Percentiles rank a stretch among this genome's conserved stretches.
phyloP scores from a whole-genome alignment of 306 rosid species.

The Lathyrus tuberosus region DNA sequence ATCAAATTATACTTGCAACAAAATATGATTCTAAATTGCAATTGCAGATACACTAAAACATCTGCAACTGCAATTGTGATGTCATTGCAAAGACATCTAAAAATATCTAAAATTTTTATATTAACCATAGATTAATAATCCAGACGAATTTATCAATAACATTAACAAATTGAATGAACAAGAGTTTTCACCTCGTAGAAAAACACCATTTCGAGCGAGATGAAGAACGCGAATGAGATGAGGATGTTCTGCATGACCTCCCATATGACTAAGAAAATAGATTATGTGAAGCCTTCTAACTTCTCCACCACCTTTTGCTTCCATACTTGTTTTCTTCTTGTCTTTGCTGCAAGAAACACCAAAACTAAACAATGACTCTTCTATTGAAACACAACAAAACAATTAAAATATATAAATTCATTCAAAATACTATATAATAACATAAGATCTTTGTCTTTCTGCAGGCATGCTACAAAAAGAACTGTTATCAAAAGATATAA shows the following conservation, averaged over 20 bases:
- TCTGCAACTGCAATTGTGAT: not conserved
- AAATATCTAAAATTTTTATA: not conserved
- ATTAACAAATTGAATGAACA: not conserved
- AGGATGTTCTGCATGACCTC: conserved; percentile 71
- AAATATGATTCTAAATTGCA: not conserved
- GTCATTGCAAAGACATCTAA: not conserved
- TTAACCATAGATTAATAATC: not conserved
- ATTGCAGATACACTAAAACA: too few species aligned
- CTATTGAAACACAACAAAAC: conserved; percentile 45
- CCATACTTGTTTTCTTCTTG: conserved; percentile 46
- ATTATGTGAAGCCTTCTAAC: conserved; percentile 72
- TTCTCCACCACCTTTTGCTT: conserved; percentile 57
- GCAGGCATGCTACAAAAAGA: conserved; percentile 63
- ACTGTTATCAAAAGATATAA: conserved; percentile 39
- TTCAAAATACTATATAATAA: conserved; percentile 44
- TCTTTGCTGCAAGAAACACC: conserved; percentile 29
- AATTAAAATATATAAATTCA: conserved; percentile 2
- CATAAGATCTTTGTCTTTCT: conserved; percentile 55
- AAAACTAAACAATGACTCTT: conserved; percentile 31
- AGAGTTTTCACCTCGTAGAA: conserved; percentile 62
- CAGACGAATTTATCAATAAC: conserved; percentile 1
- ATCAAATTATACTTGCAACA: too few species aligned
- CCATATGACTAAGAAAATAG: conserved; percentile 67
- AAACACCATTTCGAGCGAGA: conserved; percentile 62
- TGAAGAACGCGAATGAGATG: conserved; percentile 84